Evolutionary conservation across 2,329 filamentous ascomycete genomes (phyloP), one percentile per base, ranked within the genome.

Genomic region (Huntiella abstrusa): DNA sequence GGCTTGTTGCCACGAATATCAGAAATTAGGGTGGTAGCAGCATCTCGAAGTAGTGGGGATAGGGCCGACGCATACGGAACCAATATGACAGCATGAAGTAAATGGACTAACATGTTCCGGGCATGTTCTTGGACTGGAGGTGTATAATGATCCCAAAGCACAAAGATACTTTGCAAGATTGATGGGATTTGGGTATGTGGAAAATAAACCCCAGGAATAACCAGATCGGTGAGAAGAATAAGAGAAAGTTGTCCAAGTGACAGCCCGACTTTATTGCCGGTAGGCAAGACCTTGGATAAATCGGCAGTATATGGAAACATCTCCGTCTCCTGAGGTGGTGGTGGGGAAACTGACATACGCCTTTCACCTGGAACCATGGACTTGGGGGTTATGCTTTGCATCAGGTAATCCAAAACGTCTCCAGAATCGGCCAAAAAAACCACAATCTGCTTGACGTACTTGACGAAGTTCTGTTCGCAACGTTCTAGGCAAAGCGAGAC

Each of bases 131-230:
- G 88, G 1, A 98, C 91, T 8, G 95, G 73, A 3, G 84, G 77
- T 1, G 84, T 94, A 56, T 98, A 95, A 56, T 96, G 88, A 59
- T 98, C 92, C 91, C 91, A 98, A 1, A 96, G 71, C 3, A 96
- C 85, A 10, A 88, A 79, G 4, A 95, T 80, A 6, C 94, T 83
- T 60, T 98, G 91, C 11, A 98, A 66, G 15, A 98, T 67, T 19
- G 93, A 72, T 1, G 88, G 85, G 3, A 96, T 73, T 54, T 82
- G 83, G 41, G 94, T 84, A 13, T 77, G 69, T 2, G 75, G 70
- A 12, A 96, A 68, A 44, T 86, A 79, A 33, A 93, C 78, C 0
- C 91, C 88, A 7, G 88, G 83, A 8, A 98, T 87, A 75, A 98
- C 92, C 37, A 98, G 68, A 59, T 98, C 92, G 4, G 98, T 92